Evolutionary conservation across 1,284 basidiomycete species (phyloP).

Genomic region (Pseudozyma tsukubaensis): DNA sequence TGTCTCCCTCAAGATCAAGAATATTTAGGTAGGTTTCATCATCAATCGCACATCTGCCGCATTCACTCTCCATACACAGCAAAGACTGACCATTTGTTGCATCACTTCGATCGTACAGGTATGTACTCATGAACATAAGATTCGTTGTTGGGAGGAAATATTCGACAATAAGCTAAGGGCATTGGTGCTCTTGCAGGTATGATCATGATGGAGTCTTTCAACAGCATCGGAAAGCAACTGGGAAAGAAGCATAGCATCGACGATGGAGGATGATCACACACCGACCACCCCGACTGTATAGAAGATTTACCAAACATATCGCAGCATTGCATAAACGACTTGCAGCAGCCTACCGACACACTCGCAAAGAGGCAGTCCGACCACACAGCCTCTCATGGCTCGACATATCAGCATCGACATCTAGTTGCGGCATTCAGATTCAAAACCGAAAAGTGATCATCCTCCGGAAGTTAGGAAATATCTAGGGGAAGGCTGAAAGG

Average conservation of each 20-base stretch:
- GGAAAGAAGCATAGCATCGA: neutral
- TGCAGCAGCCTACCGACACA: neutral
- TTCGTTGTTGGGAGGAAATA: conserved; percentile 15
- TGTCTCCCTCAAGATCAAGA: conserved; percentile 54
- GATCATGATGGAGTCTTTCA: conserved; percentile 8
- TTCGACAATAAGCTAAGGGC: conserved; percentile 27
- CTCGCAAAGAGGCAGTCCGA: neutral
- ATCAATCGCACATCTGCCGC: neutral
- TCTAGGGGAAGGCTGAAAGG: conserved; percentile 1
- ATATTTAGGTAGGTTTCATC: conserved; percentile 36
- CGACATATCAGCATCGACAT: neutral
- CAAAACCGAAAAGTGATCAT: conserved; percentile 19
- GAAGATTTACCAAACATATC: conserved; percentile 9
- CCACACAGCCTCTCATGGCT: neutral
- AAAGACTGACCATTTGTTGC: conserved; percentile 10
- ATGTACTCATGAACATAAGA: conserved; percentile 25
- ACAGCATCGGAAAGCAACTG: neutral
- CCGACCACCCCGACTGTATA: conserved; percentile 12
- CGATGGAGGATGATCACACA: conserved; percentile 40
- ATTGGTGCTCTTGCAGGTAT: conserved; percentile 23
- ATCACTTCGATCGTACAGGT: conserved; percentile 18
- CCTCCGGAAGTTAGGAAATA: neutral
- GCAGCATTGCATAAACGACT: conserved; percentile 1
- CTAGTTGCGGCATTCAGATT: neutral
- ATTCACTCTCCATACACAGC: neutral